A percentile compares a stretch with the other conserved stretches of the same genome.
Evolutionary conservation across 306 rosid genomes (phyloP).

Genomic region (Spatholobus suberectus): DNA sequence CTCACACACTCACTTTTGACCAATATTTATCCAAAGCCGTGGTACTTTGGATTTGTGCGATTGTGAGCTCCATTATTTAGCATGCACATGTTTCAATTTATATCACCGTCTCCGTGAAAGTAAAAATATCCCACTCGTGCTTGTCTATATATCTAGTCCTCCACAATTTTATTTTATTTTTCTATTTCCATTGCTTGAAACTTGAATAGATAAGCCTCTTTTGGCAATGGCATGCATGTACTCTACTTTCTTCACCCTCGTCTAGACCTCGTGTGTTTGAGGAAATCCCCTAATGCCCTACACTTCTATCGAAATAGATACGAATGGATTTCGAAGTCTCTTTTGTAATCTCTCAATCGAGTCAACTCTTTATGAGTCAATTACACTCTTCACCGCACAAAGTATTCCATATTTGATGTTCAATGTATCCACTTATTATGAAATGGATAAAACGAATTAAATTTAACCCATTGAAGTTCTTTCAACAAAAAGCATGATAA

Average conservation of each 20-base stretch:
- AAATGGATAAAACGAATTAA: background rate
- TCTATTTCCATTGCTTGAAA: background rate
- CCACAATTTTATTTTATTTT: background rate
- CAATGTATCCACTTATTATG: constrained; percentile 31
- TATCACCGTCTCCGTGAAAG: background rate
- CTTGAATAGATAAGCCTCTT: background rate
- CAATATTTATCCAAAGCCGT: constrained; percentile 33
- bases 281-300: background rate
- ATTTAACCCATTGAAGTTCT: background rate
- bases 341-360: background rate
- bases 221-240: background rate
- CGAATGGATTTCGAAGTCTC: background rate
- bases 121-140: background rate
- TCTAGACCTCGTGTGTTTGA: background rate
- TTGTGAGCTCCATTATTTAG: constrained; percentile 27
- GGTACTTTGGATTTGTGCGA: constrained; percentile 35
- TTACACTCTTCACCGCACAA: background rate
- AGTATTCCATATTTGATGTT: constrained; percentile 12
- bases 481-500: background rate
- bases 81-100: constrained; percentile 20
- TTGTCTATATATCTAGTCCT: background rate
- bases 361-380: constrained; percentile 37
- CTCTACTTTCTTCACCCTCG: background rate
- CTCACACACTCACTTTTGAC: constrained; percentile 37
- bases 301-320: constrained; percentile 26